Conservation (phyloP, 1,284 basidiomycete genomes). For the Puccinia polysora region DNA sequence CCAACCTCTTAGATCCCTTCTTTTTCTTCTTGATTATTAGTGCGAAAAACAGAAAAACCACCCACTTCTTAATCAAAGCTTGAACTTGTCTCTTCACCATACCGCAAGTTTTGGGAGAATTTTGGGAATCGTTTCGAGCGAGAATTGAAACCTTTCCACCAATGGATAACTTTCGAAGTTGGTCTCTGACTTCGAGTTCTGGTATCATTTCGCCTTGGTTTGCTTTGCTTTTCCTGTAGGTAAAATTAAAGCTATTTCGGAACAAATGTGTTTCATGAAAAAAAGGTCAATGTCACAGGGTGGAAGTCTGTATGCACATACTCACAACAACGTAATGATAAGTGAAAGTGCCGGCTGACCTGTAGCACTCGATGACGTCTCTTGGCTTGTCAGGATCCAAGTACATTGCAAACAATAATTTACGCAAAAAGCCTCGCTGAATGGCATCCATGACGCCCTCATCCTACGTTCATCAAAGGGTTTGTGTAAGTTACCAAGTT, state of each 20-base stretch:
- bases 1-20: no score
- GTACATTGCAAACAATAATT: slow-evolving; percentile 43
- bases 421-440: slow-evolving; percentile 35
- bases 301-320: background rate
- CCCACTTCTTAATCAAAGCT: slow-evolving; percentile 35
- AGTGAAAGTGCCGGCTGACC: background rate
- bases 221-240: slow-evolving; percentile 4
- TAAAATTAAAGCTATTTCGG: slow-evolving; percentile 31
- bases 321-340: background rate
- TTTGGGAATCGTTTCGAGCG: background rate
- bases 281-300: no score
- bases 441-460: slow-evolving; percentile 43
- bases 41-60: background rate
- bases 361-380: slow-evolving; percentile 42
- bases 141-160: slow-evolving; percentile 19
- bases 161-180: slow-evolving; percentile 32
- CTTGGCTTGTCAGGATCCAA: slow-evolving; percentile 38
- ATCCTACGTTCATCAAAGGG: slow-evolving; percentile 12
- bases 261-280: no score
- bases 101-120: slow-evolving; percentile 28
- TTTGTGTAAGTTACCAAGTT: no score
- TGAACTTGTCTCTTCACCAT: slow-evolving; percentile 41
- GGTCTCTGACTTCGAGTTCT: slow-evolving; percentile 40
- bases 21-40: no score
- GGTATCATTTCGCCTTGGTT: slow-evolving; percentile 17